Percentiles rank a stretch among this genome's conserved stretches.
These are phyloP conservation scores for Artemisia argyi DNA, from an alignment of 129 eudicot species.

Conservation along the genomic window DNA sequence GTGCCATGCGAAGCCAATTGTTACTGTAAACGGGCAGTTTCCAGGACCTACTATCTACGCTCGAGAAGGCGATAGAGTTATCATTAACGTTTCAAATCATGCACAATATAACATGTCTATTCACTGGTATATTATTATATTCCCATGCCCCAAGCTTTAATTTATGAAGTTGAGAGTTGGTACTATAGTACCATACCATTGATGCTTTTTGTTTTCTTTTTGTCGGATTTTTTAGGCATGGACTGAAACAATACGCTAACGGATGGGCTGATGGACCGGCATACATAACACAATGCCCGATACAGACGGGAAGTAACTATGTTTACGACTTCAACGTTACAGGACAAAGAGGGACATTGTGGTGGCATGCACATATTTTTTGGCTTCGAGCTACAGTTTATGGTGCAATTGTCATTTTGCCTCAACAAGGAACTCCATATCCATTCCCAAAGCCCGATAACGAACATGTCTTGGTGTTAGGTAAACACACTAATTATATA, in stretches of 20 bases:
- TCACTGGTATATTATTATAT: constrained; percentile 36
- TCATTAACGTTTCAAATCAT: constrained; percentile 40
- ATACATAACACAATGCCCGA: constrained; percentile 53
- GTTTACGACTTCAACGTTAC: constrained; percentile 40
- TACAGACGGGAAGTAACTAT: constrained; percentile 40
- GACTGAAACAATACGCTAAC: constrained; percentile 44
- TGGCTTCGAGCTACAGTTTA: constrained; percentile 56
- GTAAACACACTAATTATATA: not conserved
- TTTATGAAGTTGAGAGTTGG: too few relatives aligned
- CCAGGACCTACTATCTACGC: constrained; percentile 59
- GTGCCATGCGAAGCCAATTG: constrained; percentile 56
- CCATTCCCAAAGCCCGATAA: constrained; percentile 45
- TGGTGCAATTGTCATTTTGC: constrained; percentile 53
- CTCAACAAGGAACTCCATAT: constrained; percentile 49
- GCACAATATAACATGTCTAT: constrained; percentile 21
- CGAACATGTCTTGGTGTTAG: constrained; percentile 37
- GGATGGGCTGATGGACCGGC: constrained; percentile 65
- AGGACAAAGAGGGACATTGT: constrained; percentile 49
- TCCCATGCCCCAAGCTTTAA: too few relatives aligned
- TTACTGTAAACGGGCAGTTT: constrained; percentile 45
- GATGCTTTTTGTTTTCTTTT: not conserved
- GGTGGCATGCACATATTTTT: constrained; percentile 59
- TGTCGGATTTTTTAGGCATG: constrained; percentile 38
- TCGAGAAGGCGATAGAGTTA: constrained; percentile 51
- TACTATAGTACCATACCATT: not conserved